These are phyloP conservation scores for Herpetomonas muscarum DNA, from an alignment of 208 protist genomes.

Conservation along the genomic window DNA sequence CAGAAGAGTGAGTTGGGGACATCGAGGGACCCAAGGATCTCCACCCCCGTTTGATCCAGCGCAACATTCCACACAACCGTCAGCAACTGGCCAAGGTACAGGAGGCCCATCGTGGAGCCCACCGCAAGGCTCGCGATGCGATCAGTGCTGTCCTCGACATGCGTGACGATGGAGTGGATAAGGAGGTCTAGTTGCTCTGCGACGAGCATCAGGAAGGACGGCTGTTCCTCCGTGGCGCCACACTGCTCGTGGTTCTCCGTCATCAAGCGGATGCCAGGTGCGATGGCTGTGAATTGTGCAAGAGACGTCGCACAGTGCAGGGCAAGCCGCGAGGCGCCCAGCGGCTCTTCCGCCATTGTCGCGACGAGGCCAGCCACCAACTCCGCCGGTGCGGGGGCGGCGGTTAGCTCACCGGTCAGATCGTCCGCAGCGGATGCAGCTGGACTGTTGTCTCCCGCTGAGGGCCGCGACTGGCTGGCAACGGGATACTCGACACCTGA, in stretches of 20 bases:
- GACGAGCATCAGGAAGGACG: slow-evolving; percentile 1
- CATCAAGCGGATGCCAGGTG: slow-evolving; percentile 31
- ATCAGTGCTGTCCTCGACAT: not conserved
- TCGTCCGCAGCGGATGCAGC: no score
- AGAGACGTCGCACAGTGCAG: slow-evolving; percentile 20
- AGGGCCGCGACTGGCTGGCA: no score
- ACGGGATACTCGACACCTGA: slow-evolving; percentile 12
- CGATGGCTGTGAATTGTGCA: slow-evolving; percentile 22
- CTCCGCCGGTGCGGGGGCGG: slow-evolving; percentile 3
- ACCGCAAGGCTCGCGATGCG: no score
- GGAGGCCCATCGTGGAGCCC: not conserved
- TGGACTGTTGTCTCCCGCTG: no score
- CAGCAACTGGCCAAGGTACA: slow-evolving; percentile 20
- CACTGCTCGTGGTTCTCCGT: slow-evolving; percentile 19
- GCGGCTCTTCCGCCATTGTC: slow-evolving; percentile 7
- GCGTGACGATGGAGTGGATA: not conserved
- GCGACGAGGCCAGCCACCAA: slow-evolving; percentile 15
- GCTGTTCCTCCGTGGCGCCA: slow-evolving; percentile 11
- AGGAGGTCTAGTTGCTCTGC: slow-evolving; percentile 2
- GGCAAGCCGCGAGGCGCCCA: slow-evolving; percentile 4
- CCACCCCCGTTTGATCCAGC: slow-evolving; percentile 43
- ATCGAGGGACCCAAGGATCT: slow-evolving; percentile 28
- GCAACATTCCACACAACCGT: slow-evolving; percentile 52
- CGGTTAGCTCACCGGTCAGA: no score
- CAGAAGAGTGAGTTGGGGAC: slow-evolving; percentile 38